Base-by-base conservation (phyloP, 306 rosid genomes). In the Dryas alaskensis region DNA sequence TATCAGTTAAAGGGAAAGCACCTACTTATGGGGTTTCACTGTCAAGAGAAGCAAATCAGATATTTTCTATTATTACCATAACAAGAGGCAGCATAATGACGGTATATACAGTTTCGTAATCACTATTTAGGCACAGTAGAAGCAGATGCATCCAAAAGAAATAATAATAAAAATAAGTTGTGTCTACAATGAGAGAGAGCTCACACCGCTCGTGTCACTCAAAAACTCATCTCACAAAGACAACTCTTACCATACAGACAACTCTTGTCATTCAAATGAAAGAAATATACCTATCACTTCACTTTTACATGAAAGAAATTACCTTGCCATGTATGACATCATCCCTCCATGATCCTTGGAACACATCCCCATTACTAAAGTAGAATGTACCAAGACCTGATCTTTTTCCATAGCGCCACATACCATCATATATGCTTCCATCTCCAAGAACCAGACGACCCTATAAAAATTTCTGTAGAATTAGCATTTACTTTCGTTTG, bases 311-410 rank as follows among this genome's bases (percentile, higher is more conserved):
- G 14, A 54, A 69, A 42, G 2, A 55, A 55, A 42, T 43, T 70
- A 92, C 98, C 98, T 91, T 94, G 75, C 98, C 98, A 22, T 94
- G 96, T 89, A 94, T 91, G 60, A 83, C 88, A 83, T 94, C 98
- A 81, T 94, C 98, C 82, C 97, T 88, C 98, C 98, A 94, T 13
- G 90, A 88, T 73, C 98, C 98, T 78, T 94, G 98, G 85, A 89
- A 94, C 82, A 90, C 89, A 82, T 94, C 97, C 69, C 98, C 97
- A 17, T 94, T 94, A 68, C 77, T 84, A 74, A 94, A 94, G 83
- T 91, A 91, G 74, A 94, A 88, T 80, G 92, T 87, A 57, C 98
- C 98, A 13, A 73, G 72, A 64, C 98, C 98, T 22, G 98, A 91
- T 83, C 89, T 89, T 87, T 89, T 94, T 50, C 98, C 98, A 77